These are phyloP conservation scores for Aspergillus sergii DNA, from an alignment of 2,329 filamentous ascomycete species.

Conservation along the genomic window DNA sequence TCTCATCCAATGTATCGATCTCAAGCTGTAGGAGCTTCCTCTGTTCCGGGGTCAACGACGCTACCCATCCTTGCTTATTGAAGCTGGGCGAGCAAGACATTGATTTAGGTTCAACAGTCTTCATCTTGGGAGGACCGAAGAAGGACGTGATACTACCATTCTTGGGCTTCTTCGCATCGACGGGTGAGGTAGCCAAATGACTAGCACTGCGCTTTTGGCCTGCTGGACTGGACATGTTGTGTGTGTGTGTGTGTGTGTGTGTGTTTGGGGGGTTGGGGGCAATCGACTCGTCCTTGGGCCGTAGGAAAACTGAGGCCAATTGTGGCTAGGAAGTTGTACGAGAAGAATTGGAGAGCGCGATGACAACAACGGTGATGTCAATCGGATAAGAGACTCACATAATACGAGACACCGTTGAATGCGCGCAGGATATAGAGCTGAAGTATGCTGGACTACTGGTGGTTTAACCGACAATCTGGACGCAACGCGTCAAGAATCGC, in stretches of 20 bases:
- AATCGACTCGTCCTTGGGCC: background rate
- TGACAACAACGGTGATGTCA: background rate
- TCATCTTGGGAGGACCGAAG: slow-evolving; percentile 71
- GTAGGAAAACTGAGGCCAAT: background rate
- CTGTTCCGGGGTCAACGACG: slow-evolving; percentile 76
- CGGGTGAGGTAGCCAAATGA: slow-evolving; percentile 41
- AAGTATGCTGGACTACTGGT: background rate
- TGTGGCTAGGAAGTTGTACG: background rate
- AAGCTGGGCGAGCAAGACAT: slow-evolving; percentile 58
- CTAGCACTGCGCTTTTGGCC: slow-evolving; percentile 68
- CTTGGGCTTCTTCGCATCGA: slow-evolving; percentile 71
- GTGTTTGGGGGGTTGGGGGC: background rate
- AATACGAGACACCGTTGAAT: background rate
- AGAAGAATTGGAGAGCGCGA: background rate
- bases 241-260: background rate
- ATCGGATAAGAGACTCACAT: background rate
- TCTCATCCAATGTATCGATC: slow-evolving; percentile 88
- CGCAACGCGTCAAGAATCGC: background rate
- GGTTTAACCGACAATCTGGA: background rate
- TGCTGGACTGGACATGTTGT: slow-evolving; percentile 34
- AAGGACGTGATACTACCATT: slow-evolving; percentile 86
- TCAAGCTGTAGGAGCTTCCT: slow-evolving; percentile 81
- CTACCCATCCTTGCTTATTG: slow-evolving; percentile 89
- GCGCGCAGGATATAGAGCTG: background rate
- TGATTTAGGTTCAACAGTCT: slow-evolving; percentile 31